Percentiles rank a stretch among this genome's conserved stretches.
These are phyloP conservation scores for Reticulascus tulasneorum DNA, from an alignment of 2,329 filamentous ascomycete genomes.

Conservation along the genomic window DNA sequence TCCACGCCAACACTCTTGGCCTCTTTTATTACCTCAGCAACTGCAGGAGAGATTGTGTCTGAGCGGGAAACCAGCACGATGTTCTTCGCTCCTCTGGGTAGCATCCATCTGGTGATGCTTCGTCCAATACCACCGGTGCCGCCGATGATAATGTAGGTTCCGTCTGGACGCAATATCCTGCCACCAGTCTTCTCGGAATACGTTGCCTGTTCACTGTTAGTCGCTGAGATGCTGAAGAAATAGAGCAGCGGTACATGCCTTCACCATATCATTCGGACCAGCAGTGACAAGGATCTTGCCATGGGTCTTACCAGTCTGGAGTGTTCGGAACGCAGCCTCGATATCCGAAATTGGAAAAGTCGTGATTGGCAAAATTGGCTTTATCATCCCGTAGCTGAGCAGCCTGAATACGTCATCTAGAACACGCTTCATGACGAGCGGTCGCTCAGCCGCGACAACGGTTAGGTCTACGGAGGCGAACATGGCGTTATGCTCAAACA, in stretches of 20 bases:
- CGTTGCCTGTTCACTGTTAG: not conserved
- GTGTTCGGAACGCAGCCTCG: slow-evolving; percentile 28
- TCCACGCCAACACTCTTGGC: slow-evolving; percentile 15
- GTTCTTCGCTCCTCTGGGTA: slow-evolving; percentile 19
- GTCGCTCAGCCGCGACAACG: not conserved
- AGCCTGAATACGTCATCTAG: slow-evolving; percentile 1
- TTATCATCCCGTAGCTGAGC: not conserved
- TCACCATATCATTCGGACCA: not conserved
- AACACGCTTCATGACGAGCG: not conserved
- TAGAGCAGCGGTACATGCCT: not conserved
- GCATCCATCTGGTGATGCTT: slow-evolving; percentile 17
- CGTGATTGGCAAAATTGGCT: slow-evolving; percentile 19
- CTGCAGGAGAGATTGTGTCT: slow-evolving; percentile 11
- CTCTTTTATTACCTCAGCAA: slow-evolving; percentile 10
- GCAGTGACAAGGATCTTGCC: slow-evolving; percentile 30
- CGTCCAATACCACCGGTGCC: slow-evolving; percentile 21
- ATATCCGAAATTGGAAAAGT: slow-evolving; percentile 17
- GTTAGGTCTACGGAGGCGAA: slow-evolving; percentile 40
- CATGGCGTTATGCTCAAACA: slow-evolving; percentile 39
- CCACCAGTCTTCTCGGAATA: not conserved
- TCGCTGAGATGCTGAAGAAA: not conserved
- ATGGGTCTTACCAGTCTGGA: slow-evolving; percentile 30
- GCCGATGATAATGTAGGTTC: slow-evolving; percentile 5
- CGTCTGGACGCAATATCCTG: slow-evolving; percentile 1
- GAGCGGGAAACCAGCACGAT: slow-evolving; percentile 24